Conservation (phyloP, 2,329 filamentous ascomycete species). For the Cordyceps fumosorosea region DNA sequence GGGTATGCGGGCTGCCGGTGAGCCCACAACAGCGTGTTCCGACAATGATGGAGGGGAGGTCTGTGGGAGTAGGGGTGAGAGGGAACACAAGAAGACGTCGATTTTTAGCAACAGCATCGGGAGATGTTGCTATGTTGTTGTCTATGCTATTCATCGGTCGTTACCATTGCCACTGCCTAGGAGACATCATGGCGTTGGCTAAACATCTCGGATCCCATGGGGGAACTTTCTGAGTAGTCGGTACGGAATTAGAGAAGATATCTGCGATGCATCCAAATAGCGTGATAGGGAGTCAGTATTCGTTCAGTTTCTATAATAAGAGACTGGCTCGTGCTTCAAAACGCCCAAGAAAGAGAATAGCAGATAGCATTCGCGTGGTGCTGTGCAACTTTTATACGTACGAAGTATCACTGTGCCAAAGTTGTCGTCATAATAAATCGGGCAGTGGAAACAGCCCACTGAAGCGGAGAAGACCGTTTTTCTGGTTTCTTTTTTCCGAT, state of each 20-base stretch:
- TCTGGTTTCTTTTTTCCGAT: neutral
- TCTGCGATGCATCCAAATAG: neutral
- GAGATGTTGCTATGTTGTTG: neutral
- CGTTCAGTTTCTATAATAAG: too few relatives aligned
- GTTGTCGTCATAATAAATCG: too few relatives aligned
- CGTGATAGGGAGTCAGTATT: too few relatives aligned
- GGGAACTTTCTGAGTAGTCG: neutral
- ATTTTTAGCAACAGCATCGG: neutral
- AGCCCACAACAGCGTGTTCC: neutral
- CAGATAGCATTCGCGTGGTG: too few relatives aligned
- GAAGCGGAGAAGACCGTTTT: neutral
- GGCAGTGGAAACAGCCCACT: neutral
- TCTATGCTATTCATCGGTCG: neutral
- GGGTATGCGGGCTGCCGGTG: neutral
- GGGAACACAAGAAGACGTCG: neutral
- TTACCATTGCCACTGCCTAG: neutral
- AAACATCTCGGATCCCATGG: neutral
- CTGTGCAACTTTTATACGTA: too few relatives aligned
- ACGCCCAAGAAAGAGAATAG: neutral
- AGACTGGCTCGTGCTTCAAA: too few relatives aligned
- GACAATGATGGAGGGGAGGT: neutral
- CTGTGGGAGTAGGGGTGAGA: neutral
- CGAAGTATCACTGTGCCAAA: too few relatives aligned
- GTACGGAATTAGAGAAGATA: neutral
- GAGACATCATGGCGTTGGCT: neutral